Base-by-base conservation (phyloP, 441 rosid genomes). In the Syzygium malaccense region DNA sequence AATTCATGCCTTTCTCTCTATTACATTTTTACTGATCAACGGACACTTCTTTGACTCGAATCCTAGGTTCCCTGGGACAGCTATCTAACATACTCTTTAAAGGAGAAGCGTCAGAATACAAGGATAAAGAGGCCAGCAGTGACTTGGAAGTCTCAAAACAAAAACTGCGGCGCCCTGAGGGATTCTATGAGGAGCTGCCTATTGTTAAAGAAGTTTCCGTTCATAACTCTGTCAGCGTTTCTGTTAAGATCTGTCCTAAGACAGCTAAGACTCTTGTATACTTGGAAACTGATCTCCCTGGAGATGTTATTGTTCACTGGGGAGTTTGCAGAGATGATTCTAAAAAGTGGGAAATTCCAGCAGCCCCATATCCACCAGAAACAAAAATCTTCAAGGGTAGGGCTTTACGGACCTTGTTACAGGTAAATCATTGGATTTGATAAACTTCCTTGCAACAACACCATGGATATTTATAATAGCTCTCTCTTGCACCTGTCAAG, bases 221-320 rank as follows among this genome's bases (percentile, higher is more conserved):
- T 87, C 91, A 88, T 86, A 92, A 92, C 91, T 91, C 95, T 41
- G 93, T 94, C 91, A 92, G 90, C 89, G 95, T 96, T 90, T 91
- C 95, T 79, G 95, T 95, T 86, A 93, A 89, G 90, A 96, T 93
- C 91, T 94, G 98, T 90, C 91, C 94, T 25, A 92, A 94, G 93
- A 94, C 95, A 80, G 93, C 93, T 68, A 96, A 93, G 90, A 94
- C 93, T 92, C 90, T 95, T 88, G 89, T 97, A 56, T 88, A 89
- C 86, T 88, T 98, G 87, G 99, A 96, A 89, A 96, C 98, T 87
- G 99, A 97, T 95, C 90, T 97, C 66, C 95, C 95, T 37, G 99
- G 94, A 94, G 94, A 96, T 92, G 97, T 95, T 87, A 89, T 94
- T 92, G 94, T 95, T 90, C 99, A 98, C 94, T 98, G 99, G 99